Evolutionary conservation across 768 basidiomycete species (phyloP), one percentile per base, ranked within the genome.

Genomic region (Phaeotremella fagi): DNA sequence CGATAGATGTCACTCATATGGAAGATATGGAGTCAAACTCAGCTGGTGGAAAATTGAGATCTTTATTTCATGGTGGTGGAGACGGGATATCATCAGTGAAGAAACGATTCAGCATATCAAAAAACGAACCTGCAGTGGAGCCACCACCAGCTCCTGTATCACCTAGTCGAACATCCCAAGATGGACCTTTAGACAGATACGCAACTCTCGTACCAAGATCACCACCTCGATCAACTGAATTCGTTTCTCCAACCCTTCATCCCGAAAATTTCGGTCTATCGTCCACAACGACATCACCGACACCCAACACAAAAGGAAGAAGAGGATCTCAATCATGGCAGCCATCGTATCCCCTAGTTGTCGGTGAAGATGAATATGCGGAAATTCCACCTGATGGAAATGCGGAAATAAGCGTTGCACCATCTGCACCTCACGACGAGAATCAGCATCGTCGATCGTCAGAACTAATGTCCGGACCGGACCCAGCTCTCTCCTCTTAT

Each of bases 361-460:
- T 66, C 5, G 20, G 38, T 20, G 63, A 63, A 33, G 55, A 59
- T 43, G 20, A 48, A 20, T 66, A 64, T 31, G 65, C 52, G 23
- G 54, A 66, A 22, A 54, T 70, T 15, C 28, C 64, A 5, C 68
- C 68, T 2, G 68, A 70, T 45, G 64, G 68, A 2, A 49, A 59
- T 23, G 29, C 29, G 7, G 22, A 41, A 12, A 20, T 11, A 6
- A 35, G 11, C n/a, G 12, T 41, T 14, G 41, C 47, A 45, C 36
- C 33, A 15, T 35, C 55, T 7, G 26, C 41, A 15, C 18, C 45
- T 1, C 7, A 38, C 5, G 47, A 54, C 45, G 66, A 68, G 54
- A 68, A 68, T 29, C 38, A 36, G 14, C 48, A 48, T 12, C n/a
- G 58, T 20, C 25, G 58, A 28, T 59, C 58, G 5, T 18, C 43